Percentiles rank a stretch among this genome's conserved stretches.
Evolutionary conservation across 2,329 filamentous ascomycete species (phyloP).

Genomic region (Dactylellina parvicollis): DNA sequence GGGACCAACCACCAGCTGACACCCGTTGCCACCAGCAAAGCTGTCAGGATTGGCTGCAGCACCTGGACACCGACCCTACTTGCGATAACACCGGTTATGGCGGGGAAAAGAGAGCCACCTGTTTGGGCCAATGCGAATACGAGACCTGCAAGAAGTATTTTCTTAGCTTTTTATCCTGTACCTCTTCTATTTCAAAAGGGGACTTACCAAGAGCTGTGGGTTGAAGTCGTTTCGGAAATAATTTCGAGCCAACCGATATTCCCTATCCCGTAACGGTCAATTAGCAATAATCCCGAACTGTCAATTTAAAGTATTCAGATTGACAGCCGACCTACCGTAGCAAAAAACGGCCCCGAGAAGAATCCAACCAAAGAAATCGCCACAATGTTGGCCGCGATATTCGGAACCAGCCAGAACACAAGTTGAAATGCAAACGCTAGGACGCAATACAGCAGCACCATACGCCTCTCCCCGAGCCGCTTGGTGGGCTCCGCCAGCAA

Average conservation of each 20-base stretch:
- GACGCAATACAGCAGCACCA: conserved; percentile 68
- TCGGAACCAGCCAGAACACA: conserved; percentile 69
- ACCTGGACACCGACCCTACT: conserved; percentile 45
- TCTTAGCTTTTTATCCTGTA: background rate
- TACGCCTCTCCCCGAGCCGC: conserved; percentile 68
- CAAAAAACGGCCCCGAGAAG: conserved; percentile 70
- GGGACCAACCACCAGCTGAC: conserved; percentile 49
- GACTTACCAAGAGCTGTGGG: conserved; percentile 43
- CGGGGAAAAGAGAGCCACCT: conserved; percentile 68
- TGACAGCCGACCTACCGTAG: conserved; percentile 63
- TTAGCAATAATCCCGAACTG: background rate
- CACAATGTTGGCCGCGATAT: conserved; percentile 66
- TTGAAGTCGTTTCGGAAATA: conserved; percentile 42
- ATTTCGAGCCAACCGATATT: conserved; percentile 64
- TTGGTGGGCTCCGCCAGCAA: conserved; percentile 70
- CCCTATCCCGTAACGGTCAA: conserved; percentile 61
- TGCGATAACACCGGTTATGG: conserved; percentile 68
- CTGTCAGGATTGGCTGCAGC: conserved; percentile 34
- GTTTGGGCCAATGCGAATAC: conserved; percentile 70
- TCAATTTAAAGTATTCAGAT: conserved; percentile 22
- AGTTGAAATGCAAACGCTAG: conserved; percentile 68
- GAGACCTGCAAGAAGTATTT: conserved; percentile 60
- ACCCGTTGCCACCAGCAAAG: conserved; percentile 31
- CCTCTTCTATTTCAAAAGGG: background rate
- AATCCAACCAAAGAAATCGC: conserved; percentile 69